Conservation (phyloP, 192 early-diverging fungal genomes). For the Pecoramyces ruminantium region DNA sequence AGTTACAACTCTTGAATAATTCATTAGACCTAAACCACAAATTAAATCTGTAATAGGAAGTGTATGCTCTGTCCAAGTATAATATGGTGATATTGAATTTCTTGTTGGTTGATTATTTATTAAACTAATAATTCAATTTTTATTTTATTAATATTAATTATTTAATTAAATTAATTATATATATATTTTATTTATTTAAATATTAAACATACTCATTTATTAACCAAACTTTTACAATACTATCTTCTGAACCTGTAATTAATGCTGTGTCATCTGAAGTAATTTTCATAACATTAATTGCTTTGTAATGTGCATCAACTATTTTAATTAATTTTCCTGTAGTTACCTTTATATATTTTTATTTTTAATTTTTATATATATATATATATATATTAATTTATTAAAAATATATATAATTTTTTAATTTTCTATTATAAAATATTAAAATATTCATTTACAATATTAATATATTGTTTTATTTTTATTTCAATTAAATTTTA, state of each 20-base stretch:
- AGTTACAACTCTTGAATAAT: constrained; percentile 41
- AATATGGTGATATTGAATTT: constrained; percentile 28
- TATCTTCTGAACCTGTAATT: constrained; percentile 75
- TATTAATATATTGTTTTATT: too few relatives aligned
- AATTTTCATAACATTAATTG: constrained; percentile 50
- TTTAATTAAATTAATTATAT: too few relatives aligned
- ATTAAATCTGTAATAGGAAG: constrained; percentile 50
- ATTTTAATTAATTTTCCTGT: constrained; percentile 60
- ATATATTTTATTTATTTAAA: too few relatives aligned
- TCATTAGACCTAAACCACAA: constrained; percentile 26
- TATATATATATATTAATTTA: too few relatives aligned
- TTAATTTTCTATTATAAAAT: too few relatives aligned
- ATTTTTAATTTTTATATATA: too few relatives aligned
- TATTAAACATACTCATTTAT: constrained; percentile 24
- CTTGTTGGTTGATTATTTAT: constrained; percentile 3
- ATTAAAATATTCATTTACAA: too few relatives aligned
- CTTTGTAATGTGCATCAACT: constrained; percentile 91
- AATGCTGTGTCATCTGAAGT: constrained; percentile 53
- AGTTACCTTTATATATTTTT: constrained; percentile 23
- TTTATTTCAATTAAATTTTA: too few relatives aligned
- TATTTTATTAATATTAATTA: too few relatives aligned
- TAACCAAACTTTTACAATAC: constrained; percentile 71
- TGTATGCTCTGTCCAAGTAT: constrained; percentile 57
- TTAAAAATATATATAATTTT: too few relatives aligned
- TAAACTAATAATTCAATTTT: background rate